Base-by-base conservation (phyloP, 2,329 filamentous ascomycete species). In the Rutstroemia sp. region DNA sequence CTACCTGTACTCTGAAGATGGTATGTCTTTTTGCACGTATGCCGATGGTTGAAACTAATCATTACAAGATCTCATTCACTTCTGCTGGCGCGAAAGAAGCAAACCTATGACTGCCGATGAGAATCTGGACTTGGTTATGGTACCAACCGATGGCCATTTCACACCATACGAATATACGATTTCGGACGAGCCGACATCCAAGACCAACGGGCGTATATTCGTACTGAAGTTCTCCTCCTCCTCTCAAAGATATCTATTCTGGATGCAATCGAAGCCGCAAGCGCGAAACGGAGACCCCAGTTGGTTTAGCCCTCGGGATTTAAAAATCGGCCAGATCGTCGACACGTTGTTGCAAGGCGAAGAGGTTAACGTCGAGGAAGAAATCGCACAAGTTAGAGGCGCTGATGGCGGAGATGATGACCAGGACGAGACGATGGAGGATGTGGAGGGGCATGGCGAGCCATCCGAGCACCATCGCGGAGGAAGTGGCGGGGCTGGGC, bases 171-270 rank as follows among this genome's bases (percentile, higher is more conserved):
- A 88, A 61, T 92, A 95, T 73, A 78, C 76, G 54, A 73, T 77
- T 58, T 76, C 78, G 16, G 77, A 79, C 52, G 78, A 83, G 62
- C 75, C 79, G 1, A 76, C 78, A 16, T 75, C 81, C 57, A 83
- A 88, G 68, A 86, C 87, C 47, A 91, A 95, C 69, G 95, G 92
- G 63, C 89, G 94, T 66, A 86, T 99, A 71, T 96, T 92, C 71
- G 86, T 88, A 57, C 84, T 99, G 68, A 96, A 95, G 73, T 99
- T 99, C 76, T 82, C 81, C 30, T 96, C 92, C 12, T 96, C 90
- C 61, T 94, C 91, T 57, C 86, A 95, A 73, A 85, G 92, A 67
- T 81, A 97, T 73, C 79, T 96, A 58, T 99, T 97, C 77, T 99
- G 92, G 92, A 78, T 99, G 68, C 94, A 99, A 74, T 94, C 90